These are phyloP conservation scores for Magnusiomyces tetraspermus DNA, from an alignment of 1,139 yeast species.

Conservation along the genomic window DNA sequence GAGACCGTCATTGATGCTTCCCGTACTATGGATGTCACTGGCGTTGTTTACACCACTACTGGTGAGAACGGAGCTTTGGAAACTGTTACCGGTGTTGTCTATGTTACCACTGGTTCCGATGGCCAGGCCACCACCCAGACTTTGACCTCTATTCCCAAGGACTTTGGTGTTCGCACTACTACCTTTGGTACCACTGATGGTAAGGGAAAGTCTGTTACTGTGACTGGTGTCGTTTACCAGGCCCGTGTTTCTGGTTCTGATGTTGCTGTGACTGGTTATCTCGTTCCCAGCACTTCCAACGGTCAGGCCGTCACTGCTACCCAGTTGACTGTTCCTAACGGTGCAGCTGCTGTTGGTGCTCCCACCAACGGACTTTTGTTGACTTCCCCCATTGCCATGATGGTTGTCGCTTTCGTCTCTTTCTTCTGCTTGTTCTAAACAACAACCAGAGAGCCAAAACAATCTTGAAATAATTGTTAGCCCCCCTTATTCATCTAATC, in stretches of 20 bases:
- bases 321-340: background rate
- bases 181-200: background rate
- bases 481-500: too few species aligned
- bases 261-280: background rate
- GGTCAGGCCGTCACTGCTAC: background rate
- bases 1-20: background rate
- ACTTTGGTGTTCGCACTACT: constrained; percentile 1
- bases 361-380: background rate
- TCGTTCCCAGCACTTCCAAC: background rate
- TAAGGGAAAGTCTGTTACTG: background rate
- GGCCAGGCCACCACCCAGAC: background rate
- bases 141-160: constrained; percentile 1
- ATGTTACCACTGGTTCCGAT: background rate
- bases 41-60: constrained; percentile 4
- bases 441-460: too few species aligned
- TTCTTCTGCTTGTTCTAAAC: background rate
- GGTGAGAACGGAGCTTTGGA: background rate
- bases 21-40: constrained; percentile 1
- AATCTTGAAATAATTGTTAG: too few species aligned
- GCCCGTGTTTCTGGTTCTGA: background rate
- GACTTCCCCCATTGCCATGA: background rate
- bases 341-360: background rate
- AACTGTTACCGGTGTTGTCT: constrained; percentile 4
- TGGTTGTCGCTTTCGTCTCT: background rate
- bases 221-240: background rate